Evolutionary conservation across 306 rosid genomes (phyloP).

Genomic region (Lupinus albus): DNA sequence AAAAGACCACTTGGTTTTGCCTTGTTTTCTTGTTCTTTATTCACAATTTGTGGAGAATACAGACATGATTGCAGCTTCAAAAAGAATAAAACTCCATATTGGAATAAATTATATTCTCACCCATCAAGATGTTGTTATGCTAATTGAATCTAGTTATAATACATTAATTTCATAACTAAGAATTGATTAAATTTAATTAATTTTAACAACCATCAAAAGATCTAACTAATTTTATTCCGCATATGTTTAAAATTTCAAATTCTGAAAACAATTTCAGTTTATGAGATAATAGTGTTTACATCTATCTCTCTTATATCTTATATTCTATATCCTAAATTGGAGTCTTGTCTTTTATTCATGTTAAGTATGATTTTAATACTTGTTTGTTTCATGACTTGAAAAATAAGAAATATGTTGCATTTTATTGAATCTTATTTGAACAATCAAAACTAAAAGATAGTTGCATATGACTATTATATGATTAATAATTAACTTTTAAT

Average conservation of each 20-base stretch:
- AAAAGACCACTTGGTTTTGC: not conserved
- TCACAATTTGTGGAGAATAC: slow-evolving; percentile 18
- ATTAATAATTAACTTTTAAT: no score
- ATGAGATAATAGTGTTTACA: no score
- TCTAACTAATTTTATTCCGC: not conserved
- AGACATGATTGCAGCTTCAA: not conserved
- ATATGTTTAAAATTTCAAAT: no score
- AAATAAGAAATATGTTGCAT: not conserved
- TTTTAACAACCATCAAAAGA: slow-evolving; percentile 1
- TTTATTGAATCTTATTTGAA: no score
- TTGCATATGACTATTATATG: no score
- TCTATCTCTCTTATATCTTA: no score
- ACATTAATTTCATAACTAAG: not conserved
- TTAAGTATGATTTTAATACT: no score
- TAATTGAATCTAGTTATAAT: not conserved
- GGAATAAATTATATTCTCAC: slow-evolving; percentile 10
- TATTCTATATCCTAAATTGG: no score
- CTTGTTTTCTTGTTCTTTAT: not conserved
- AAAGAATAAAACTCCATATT: not conserved
- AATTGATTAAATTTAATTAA: not conserved
- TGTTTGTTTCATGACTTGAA: not conserved
- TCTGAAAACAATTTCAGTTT: no score
- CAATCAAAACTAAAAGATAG: no score
- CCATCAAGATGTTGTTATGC: not conserved
- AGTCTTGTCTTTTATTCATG: no score